Evolutionary conservation across 306 rosid species (phyloP).

Genomic region (Lathyrus oleraceus): DNA sequence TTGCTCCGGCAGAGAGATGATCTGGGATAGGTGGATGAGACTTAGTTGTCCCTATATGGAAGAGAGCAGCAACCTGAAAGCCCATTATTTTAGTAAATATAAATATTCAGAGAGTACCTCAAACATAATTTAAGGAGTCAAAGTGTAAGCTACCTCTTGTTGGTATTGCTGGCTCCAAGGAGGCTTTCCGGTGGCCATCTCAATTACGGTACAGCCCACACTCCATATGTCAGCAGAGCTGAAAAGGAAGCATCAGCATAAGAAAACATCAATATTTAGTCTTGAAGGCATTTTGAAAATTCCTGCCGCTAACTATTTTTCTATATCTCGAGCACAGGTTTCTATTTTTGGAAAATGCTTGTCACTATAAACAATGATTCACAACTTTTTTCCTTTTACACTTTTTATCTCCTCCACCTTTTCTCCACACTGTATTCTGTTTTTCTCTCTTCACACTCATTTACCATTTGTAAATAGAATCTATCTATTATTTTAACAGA

Average conservation of each 20-base stretch:
- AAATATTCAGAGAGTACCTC: slow-evolving; percentile 24
- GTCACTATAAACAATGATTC: neutral
- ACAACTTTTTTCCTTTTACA: slow-evolving; percentile 1
- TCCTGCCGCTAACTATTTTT: slow-evolving; percentile 19
- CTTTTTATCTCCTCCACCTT: neutral
- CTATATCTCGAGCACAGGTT: slow-evolving; percentile 7
- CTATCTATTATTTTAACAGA: slow-evolving; percentile 12
- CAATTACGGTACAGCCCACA: slow-evolving; percentile 97
- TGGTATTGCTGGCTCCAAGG: slow-evolving; percentile 99
- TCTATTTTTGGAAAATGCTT: neutral
- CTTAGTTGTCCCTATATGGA: slow-evolving; percentile 94
- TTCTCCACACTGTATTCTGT: neutral
- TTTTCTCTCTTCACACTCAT: slow-evolving; percentile 12
- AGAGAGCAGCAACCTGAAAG: slow-evolving; percentile 95
- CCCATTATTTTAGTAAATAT: slow-evolving; percentile 44
- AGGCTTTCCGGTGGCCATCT: slow-evolving; percentile 99
- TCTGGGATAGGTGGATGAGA: slow-evolving; percentile 99
- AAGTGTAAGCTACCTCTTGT: slow-evolving; percentile 69
- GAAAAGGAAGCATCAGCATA: slow-evolving; percentile 35
- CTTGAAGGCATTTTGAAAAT: slow-evolving; percentile 28
- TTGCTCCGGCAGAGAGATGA: slow-evolving; percentile 79
- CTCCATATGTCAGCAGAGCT: slow-evolving; percentile 99
- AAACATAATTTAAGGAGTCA: slow-evolving; percentile 25
- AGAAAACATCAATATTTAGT: slow-evolving; percentile 31
- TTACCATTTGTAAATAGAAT: neutral